Percentiles rank a stretch among this genome's conserved stretches.
These are phyloP conservation scores for Scutellaria baicalensis DNA, from an alignment of 257 asterid species.

Conservation along the genomic window DNA sequence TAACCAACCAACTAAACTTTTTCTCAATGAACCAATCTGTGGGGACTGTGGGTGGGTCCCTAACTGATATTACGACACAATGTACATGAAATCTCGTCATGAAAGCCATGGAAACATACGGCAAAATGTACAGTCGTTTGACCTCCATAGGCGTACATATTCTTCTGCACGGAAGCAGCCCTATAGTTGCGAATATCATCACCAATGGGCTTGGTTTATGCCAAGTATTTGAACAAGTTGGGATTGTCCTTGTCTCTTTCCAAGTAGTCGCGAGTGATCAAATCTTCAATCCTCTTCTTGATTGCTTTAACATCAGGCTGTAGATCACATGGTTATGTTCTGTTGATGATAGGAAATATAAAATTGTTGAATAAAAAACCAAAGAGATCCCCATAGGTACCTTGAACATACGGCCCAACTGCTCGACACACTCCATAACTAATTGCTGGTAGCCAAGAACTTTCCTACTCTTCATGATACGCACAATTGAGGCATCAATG, in stretches of 20 bases:
- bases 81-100: conserved; percentile 24
- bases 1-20: neutral
- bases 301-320: conserved; percentile 98
- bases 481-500: conserved; percentile 95
- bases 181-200: neutral
- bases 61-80: conserved; percentile 4
- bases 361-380: neutral
- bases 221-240: conserved; percentile 92
- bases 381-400: conserved; percentile 23
- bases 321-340: conserved; percentile 4
- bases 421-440: conserved; percentile 96
- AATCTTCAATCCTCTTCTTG: conserved; percentile 95
- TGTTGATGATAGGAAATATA: neutral
- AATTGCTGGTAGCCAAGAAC: conserved; percentile 93
- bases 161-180: neutral
- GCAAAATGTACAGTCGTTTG: conserved; percentile 18
- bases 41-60: neutral
- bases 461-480: conserved; percentile 97
- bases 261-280: conserved; percentile 88
- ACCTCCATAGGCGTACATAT: neutral
- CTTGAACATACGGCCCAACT: conserved; percentile 96
- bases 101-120: conserved; percentile 5
- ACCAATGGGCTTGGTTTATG: conserved; percentile 33
- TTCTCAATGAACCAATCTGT: conserved; percentile 9
- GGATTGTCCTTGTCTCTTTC: conserved; percentile 95